Conservation (phyloP, 495 filamentous ascomycete species). For the Halenospora varia region DNA sequence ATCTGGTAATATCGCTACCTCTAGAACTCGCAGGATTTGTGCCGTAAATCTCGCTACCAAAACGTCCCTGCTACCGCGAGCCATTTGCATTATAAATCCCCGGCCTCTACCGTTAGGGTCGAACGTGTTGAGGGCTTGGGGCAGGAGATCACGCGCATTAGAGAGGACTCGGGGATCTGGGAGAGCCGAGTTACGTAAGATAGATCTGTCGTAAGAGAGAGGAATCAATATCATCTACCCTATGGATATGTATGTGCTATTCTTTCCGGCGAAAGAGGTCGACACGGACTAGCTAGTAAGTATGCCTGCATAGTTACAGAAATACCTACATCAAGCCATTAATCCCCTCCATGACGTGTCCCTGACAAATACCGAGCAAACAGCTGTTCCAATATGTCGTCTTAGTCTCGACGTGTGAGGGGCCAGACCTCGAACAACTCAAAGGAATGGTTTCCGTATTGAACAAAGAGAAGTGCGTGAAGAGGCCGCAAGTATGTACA, state of each 20-base stretch:
- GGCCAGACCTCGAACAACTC: no score
- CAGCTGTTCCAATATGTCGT: not conserved
- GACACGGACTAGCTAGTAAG: not conserved
- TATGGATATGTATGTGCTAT: not conserved
- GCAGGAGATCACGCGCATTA: not conserved
- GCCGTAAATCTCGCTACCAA: not conserved
- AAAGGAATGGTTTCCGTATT: no score
- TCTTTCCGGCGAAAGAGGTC: not conserved
- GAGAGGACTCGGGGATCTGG: not conserved
- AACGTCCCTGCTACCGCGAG: not conserved
- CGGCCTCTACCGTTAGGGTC: not conserved
- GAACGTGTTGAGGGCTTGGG: no score
- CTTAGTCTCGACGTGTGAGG: no score
- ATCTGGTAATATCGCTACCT: not conserved
- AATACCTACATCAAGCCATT: not conserved
- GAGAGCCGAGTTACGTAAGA: not conserved
- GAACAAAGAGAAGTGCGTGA: no score
- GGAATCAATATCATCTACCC: not conserved
- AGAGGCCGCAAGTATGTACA: no score
- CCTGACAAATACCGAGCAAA: not conserved
- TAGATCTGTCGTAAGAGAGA: not conserved
- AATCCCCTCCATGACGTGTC: not conserved
- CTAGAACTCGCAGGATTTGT: not conserved
- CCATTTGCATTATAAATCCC: not conserved
- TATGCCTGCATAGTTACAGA: not conserved